phyloP scores from a whole-genome alignment of 495 filamentous ascomycete species.

The Penicillium riverlandense region DNA sequence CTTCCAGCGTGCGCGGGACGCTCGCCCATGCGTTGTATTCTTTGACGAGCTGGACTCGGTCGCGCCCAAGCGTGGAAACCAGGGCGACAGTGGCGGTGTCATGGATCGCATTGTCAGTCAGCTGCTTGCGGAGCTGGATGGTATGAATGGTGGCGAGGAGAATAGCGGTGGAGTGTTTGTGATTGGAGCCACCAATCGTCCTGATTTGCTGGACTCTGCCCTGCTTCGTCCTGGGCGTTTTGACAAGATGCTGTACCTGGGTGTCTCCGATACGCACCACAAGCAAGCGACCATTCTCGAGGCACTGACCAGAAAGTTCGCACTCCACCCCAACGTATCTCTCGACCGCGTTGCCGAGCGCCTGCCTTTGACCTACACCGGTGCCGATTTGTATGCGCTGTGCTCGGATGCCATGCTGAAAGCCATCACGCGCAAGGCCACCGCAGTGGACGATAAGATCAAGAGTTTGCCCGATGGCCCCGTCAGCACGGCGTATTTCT shows the following conservation, averaged over 20 bases:
- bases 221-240: conserved; percentile 87
- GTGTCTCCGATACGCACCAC: conserved; percentile 91
- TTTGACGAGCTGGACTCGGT: conserved; percentile 98
- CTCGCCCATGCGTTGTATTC: conserved; percentile 96
- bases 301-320: conserved; percentile 90
- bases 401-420: conserved; percentile 99
- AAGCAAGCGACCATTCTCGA: conserved; percentile 94
- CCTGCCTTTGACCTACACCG: conserved; percentile 93
- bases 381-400: conserved; percentile 92
- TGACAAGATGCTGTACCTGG: conserved; percentile 98
- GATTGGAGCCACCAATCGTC: conserved; percentile 92
- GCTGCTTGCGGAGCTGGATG: conserved; percentile 89
- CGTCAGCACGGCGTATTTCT: conserved; percentile 88
- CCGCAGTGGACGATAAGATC: conserved; percentile 79
- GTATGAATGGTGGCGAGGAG: conserved; percentile 90
- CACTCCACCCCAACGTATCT: conserved; percentile 67
- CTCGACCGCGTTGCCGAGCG: conserved; percentile 64
- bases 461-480: conserved; percentile 42
- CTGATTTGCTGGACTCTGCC: conserved; percentile 88
- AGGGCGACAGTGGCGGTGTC: conserved; percentile 95
- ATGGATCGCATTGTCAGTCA: conserved; percentile 99
- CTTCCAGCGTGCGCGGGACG: conserved; percentile 90
- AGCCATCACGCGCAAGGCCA: conserved; percentile 86
- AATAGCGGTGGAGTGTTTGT: conserved; percentile 89
- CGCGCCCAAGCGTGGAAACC: conserved; percentile 93